A percentile compares a stretch with the other conserved stretches of the same genome.
Conservation (phyloP, 2,329 filamentous ascomycete genomes). For the Ophioceras dolichostomum region DNA sequence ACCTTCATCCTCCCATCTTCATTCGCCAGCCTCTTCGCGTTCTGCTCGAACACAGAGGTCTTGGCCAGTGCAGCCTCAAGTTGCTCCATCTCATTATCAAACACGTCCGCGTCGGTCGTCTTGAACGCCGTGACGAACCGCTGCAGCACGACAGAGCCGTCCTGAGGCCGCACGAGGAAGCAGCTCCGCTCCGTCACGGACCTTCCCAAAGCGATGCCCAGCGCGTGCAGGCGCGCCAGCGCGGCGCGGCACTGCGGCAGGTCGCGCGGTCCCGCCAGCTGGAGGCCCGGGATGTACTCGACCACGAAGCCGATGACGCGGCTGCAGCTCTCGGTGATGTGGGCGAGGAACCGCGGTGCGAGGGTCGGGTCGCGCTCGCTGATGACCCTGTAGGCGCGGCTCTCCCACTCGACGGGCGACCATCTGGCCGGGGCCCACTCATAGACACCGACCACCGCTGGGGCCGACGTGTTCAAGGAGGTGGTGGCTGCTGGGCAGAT, state of each 20-base stretch:
- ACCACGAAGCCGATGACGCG: constrained; percentile 3
- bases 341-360: constrained; percentile 1
- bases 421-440: neutral
- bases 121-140: constrained; percentile 2
- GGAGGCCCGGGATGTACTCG: neutral
- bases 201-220: constrained; percentile 1
- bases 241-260: neutral
- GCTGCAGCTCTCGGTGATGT: constrained; percentile 1
- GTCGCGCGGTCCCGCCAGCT: constrained; percentile 1
- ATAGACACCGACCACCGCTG: neutral
- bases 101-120: neutral
- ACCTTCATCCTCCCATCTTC: neutral
- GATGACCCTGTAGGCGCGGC: constrained; percentile 1
- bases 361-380: neutral
- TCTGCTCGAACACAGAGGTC: neutral
- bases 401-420: neutral
- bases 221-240: constrained; percentile 1
- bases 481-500: too few relatives aligned
- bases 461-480: too few relatives aligned
- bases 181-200: neutral
- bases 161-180: neutral
- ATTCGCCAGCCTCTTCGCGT: too few relatives aligned
- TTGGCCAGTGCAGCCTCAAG: neutral
- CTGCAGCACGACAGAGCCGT: constrained; percentile 1
- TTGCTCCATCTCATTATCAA: neutral